Percentiles rank a stretch among this genome's conserved stretches.
phyloP scores from a whole-genome alignment of 495 filamentous ascomycete genomes.

The Penicillium desertorum region DNA sequence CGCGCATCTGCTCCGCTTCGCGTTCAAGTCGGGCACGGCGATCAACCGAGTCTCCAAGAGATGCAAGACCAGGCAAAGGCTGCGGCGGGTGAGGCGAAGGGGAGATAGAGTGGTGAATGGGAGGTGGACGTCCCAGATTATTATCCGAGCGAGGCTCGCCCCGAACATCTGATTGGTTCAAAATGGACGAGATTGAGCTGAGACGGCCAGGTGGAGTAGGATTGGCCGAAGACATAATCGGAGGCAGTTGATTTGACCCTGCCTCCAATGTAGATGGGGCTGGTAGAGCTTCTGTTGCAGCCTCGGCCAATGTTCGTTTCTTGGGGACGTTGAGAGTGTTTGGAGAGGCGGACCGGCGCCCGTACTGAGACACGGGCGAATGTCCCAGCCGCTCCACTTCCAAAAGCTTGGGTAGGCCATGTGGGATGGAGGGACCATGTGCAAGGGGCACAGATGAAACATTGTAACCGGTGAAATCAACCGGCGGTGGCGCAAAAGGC shows the following conservation, averaged over 20 bases:
- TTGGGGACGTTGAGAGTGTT: conserved; percentile 39
- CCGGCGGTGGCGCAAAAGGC: conserved; percentile 47
- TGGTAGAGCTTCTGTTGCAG: conserved; percentile 29
- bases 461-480: conserved; percentile 53
- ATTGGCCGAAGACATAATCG: conserved; percentile 45
- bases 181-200: conserved; percentile 76
- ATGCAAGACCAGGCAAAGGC: conserved; percentile 42
- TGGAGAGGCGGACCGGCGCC: conserved; percentile 43
- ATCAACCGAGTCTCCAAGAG: conserved; percentile 60
- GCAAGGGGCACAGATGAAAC: conserved; percentile 33
- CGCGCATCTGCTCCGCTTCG: conserved; percentile 75
- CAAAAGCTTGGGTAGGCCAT: conserved; percentile 44
- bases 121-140: conserved; percentile 37
- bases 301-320: conserved; percentile 47
- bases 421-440: conserved; percentile 27
- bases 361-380: conserved; percentile 38
- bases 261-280: conserved; percentile 36
- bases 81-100: conserved; percentile 30
- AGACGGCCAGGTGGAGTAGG: conserved; percentile 53
- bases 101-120: conserved; percentile 33
- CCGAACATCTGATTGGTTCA: conserved; percentile 55
- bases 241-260: conserved; percentile 47
- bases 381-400: conserved; percentile 39
- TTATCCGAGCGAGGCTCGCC: conserved; percentile 53
- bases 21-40: conserved; percentile 64